Conservation (phyloP, 371 early-diverging fungal genomes). For the Paraphysoderma sedebokerense region DNA sequence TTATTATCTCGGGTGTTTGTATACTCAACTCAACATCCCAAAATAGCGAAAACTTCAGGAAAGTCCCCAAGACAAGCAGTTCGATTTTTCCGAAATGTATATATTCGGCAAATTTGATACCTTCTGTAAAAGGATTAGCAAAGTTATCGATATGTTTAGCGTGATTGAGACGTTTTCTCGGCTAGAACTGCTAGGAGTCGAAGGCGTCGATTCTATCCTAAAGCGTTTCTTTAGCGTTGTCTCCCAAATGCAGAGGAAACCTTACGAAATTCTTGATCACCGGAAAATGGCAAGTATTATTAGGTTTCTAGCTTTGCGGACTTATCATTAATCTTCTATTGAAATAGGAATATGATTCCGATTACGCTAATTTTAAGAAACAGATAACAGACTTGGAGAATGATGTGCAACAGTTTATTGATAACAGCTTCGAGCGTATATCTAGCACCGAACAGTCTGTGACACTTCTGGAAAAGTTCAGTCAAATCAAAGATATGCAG, state of each 20-base stretch:
- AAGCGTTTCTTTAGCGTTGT: conserved; percentile 31
- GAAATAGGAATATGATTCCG: conserved; percentile 32
- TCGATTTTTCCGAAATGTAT: conserved; percentile 50
- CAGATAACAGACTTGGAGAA: conserved; percentile 34
- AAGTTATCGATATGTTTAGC: conserved; percentile 40
- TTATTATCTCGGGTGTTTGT: not conserved
- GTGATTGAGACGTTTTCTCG: conserved; percentile 37
- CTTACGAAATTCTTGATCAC: conserved; percentile 41
- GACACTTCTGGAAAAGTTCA: conserved; percentile 26
- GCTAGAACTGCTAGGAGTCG: conserved; percentile 29
- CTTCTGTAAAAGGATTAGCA: conserved; percentile 40
- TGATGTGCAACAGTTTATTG: conserved; percentile 35
- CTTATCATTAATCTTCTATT: not conserved
- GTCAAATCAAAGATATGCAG: conserved; percentile 35
- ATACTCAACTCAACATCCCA: not conserved
- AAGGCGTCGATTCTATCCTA: conserved; percentile 34
- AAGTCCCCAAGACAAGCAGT: conserved; percentile 35
- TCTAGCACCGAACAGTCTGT: conserved; percentile 34
- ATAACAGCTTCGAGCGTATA: conserved; percentile 32
- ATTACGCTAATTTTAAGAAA: conserved; percentile 36
- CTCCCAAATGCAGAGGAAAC: conserved; percentile 35
- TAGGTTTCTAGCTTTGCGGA: not conserved
- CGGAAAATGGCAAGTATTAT: conserved; percentile 25
- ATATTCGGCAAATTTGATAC: conserved; percentile 47
- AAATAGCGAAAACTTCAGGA: conserved; percentile 30